phyloP scores from a whole-genome alignment of 1,139 yeast genomes.

The Yamadazyma jaroonii region DNA sequence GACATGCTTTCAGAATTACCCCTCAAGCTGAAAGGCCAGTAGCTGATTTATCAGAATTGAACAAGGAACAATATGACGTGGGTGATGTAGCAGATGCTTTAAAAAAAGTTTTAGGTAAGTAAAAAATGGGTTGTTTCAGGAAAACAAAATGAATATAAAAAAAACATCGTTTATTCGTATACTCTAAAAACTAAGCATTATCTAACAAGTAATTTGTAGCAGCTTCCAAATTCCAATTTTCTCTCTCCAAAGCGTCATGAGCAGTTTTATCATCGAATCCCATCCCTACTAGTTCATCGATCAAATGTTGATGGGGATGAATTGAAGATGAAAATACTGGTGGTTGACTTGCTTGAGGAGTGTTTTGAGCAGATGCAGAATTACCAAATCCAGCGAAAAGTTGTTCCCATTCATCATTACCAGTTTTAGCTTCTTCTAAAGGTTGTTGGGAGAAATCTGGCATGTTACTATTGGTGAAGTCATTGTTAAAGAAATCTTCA shows the following conservation, averaged over 20 bases:
- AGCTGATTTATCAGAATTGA: constrained; percentile 32
- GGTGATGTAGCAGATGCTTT: constrained; percentile 41
- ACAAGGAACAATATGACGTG: constrained; percentile 21
- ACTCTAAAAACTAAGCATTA: constrained; percentile 19
- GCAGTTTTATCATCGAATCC: constrained; percentile 75
- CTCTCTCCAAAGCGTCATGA: constrained; percentile 60
- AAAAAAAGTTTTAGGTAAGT: constrained; percentile 15
- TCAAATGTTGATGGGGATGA: constrained; percentile 17
- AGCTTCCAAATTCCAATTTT: constrained; percentile 73
- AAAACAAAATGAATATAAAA: not conserved
- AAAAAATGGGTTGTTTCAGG: not conserved
- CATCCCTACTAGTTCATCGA: constrained; percentile 84
- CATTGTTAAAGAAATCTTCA: constrained; percentile 30
- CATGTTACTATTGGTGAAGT: constrained; percentile 37
- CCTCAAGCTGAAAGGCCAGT: constrained; percentile 57
- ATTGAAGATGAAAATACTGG: constrained; percentile 5
- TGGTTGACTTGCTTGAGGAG: constrained; percentile 10
- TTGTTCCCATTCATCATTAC: constrained; percentile 89
- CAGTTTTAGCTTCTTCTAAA: constrained; percentile 14
- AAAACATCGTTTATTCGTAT: constrained; percentile 1
- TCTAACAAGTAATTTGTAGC: constrained; percentile 85
- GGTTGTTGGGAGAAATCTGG: constrained; percentile 25
- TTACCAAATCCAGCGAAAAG: constrained; percentile 88
- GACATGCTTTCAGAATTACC: constrained; percentile 72
- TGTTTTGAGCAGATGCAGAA: constrained; percentile 26